phyloP scores from a whole-genome alignment of 768 basidiomycete genomes.

The Rhodotorula kratochvilovae region DNA sequence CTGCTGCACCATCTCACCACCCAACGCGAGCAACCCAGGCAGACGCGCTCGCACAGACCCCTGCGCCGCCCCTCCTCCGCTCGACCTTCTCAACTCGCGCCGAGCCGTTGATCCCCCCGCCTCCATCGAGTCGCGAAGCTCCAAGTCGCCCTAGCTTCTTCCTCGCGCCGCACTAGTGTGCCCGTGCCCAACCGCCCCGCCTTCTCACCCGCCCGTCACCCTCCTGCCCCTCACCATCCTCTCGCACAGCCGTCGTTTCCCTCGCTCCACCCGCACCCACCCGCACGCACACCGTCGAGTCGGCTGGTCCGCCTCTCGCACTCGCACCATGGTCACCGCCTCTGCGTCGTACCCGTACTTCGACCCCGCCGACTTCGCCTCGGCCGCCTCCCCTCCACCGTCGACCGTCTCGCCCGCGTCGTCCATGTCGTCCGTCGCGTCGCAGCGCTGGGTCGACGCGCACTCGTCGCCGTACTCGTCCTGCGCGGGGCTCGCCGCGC shows the following conservation, averaged over 20 bases:
- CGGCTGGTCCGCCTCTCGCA: no score
- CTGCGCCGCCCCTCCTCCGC: no score
- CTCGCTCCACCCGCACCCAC: no score
- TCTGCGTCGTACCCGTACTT: neutral
- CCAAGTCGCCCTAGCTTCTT: no score
- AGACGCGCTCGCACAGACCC: no score
- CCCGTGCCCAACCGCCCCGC: no score
- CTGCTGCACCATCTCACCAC: no score
- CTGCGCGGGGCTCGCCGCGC: neutral
- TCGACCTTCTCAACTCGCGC: neutral
- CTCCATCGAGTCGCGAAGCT: neutral
- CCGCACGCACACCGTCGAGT: no score
- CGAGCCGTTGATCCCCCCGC: neutral
- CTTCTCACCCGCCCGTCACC: neutral
- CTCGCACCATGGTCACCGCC: neutral
- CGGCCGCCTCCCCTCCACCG: neutral
- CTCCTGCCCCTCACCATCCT: no score
- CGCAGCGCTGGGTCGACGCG: neutral
- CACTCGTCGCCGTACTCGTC: neutral
- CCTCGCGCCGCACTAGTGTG: no score
- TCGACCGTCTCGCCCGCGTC: neutral
- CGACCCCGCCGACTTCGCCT: slow-evolving; percentile 4
- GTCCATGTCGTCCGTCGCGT: neutral
- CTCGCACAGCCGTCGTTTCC: no score
- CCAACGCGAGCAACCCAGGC: no score